phyloP scores from a whole-genome alignment of 2,329 filamentous ascomycete genomes.

The Talaromyces islandicus region DNA sequence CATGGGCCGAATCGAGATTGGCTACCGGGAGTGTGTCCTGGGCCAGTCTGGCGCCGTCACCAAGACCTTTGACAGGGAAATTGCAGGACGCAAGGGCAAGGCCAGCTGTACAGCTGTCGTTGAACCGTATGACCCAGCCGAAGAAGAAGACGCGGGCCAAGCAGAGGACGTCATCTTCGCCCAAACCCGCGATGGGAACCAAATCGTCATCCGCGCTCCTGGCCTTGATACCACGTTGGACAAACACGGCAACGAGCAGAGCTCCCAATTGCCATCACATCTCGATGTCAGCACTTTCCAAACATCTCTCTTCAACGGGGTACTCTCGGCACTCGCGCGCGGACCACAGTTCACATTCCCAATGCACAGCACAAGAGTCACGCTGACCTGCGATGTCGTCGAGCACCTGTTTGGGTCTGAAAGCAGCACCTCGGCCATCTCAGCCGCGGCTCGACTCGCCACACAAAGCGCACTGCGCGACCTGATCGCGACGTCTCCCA shows the following conservation, averaged over 20 bases:
- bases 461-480: slow-evolving; percentile 64
- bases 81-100: slow-evolving; percentile 73
- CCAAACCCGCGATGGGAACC: slow-evolving; percentile 62
- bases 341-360: slow-evolving; percentile 77
- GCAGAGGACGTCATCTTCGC: slow-evolving; percentile 29
- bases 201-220: slow-evolving; percentile 53
- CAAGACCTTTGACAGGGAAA: slow-evolving; percentile 67
- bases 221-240: slow-evolving; percentile 37
- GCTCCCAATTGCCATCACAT: slow-evolving; percentile 49
- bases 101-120: slow-evolving; percentile 68
- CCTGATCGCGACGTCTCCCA: slow-evolving; percentile 22
- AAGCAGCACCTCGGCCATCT: slow-evolving; percentile 61
- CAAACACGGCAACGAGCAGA: slow-evolving; percentile 34
- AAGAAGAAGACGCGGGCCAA: slow-evolving; percentile 16
- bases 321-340: slow-evolving; percentile 73
- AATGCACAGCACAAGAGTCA: slow-evolving; percentile 68
- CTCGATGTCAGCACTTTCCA: slow-evolving; percentile 46
- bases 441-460: slow-evolving; percentile 61
- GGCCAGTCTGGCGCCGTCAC: slow-evolving; percentile 51
- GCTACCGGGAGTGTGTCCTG: slow-evolving; percentile 80
- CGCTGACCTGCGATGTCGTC: slow-evolving; percentile 60
- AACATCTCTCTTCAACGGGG: slow-evolving; percentile 66
- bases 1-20: slow-evolving; percentile 89
- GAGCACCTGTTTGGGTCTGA: slow-evolving; percentile 61
- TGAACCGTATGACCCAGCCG: slow-evolving; percentile 47